Base-by-base conservation (phyloP, 177 flowering plant species). In the Vitis hybrid region DNA sequence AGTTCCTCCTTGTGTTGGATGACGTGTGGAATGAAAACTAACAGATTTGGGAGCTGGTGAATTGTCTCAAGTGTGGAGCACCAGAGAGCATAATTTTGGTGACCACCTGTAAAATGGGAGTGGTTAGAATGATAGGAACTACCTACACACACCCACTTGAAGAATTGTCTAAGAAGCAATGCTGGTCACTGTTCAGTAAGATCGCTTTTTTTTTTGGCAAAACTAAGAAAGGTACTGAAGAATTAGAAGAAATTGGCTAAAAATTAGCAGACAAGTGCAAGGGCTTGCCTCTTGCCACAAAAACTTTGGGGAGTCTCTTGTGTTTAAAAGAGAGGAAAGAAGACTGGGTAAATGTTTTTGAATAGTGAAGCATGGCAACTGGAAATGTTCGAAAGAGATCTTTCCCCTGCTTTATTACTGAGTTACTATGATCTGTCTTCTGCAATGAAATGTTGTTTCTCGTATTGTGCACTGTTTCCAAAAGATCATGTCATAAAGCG, bases 251-350 rank as follows among this genome's bases (percentile, higher is more conserved):
- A 2, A 70, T 72, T 66, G 80, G 76, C 19, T 49, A 27, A 30
- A 14, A 56, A 48, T 60, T 73, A 3, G 57, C 62, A 52, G 4
- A 12, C 3, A 76, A 71, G 15, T 72, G 72, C 16, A 68, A 72
- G 3, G 79, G 79, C 1, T 18, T 73, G 51, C 76, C 76, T 51
- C 74, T 73, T 50, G 68, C 64, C 2, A 71, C 56, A 56, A 77
- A 73, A 57, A 68, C 49, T 32, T 16, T 71, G 11, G 75, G 72
- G 18, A 30, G 72, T 69, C 52, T 72, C 11, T 11, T 76, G 64
- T 61, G 66, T 4, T 64, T 52, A 7, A 72, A 66, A n/a, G 11
- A 11, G 15, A 60, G n/a, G 5, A 64, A 6, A 55, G 13, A 62
- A 19, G 64, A 65, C 1, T 69, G 79, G 76, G 11, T 54, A 14